Evolutionary conservation across 2,329 filamentous ascomycete genomes (phyloP).

Genomic region (Verticillium nonalfalfae): DNA sequence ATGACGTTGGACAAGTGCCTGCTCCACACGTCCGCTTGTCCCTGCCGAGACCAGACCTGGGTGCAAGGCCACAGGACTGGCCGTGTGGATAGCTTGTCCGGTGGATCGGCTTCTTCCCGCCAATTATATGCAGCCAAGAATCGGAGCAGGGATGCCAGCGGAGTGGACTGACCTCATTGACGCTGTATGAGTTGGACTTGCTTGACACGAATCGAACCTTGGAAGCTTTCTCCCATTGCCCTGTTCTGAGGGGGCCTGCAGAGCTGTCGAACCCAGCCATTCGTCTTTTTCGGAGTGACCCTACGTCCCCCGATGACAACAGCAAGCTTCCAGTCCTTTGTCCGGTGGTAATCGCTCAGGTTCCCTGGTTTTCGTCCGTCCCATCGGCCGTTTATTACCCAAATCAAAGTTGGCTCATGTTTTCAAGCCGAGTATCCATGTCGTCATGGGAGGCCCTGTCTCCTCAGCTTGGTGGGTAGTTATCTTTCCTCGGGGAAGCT

Average conservation of each 20-base stretch:
- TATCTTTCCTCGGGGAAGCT: not conserved
- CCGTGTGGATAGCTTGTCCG: not conserved
- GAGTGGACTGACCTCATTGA: not conserved
- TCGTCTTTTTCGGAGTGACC: too few relatives aligned
- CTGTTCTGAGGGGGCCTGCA: not conserved
- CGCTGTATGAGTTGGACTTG: not conserved
- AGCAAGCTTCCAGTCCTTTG: not conserved
- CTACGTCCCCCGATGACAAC: not conserved
- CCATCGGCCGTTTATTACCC: not conserved
- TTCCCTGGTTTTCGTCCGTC: not conserved
- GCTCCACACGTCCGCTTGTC: not conserved
- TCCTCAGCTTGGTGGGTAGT: not conserved
- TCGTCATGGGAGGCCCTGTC: not conserved
- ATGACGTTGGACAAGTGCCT: not conserved
- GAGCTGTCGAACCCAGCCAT: not conserved
- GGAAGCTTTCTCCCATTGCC: not conserved
- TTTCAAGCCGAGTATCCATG: not conserved
- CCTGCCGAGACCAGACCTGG: not conserved
- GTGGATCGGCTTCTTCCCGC: not conserved
- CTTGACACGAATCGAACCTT: not conserved
- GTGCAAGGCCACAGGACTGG: not conserved
- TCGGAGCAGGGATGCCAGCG: not conserved
- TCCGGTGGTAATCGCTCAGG: not conserved
- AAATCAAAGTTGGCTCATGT: not conserved
- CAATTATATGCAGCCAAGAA: not conserved